A percentile compares a stretch with the other conserved stretches of the same genome.
Evolutionary conservation across 2,329 filamentous ascomycete genomes (phyloP).

Genomic region (Diaporthe helianthi): DNA sequence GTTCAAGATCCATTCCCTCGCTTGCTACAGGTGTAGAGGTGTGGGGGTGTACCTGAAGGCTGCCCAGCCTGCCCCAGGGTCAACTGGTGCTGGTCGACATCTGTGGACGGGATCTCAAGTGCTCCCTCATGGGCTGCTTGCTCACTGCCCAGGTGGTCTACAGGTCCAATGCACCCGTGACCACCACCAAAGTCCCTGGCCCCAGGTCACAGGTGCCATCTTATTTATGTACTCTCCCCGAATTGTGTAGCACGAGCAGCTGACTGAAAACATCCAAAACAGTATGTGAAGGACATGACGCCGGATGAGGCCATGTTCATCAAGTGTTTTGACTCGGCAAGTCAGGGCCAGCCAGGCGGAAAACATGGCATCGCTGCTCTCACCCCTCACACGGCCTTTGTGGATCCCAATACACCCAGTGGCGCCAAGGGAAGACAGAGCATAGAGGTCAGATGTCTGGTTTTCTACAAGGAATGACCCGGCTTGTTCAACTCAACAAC

Average conservation of each 20-base stretch:
- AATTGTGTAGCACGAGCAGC: not conserved
- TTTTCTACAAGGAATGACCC: slow-evolving; percentile 60
- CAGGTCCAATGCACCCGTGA: too few relatives aligned
- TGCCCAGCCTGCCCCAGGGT: too few relatives aligned
- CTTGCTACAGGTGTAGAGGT: not conserved
- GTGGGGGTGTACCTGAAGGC: too few relatives aligned
- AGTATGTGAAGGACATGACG: slow-evolving; percentile 72
- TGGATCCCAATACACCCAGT: slow-evolving; percentile 59
- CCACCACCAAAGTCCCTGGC: too few relatives aligned
- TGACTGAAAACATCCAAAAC: not conserved
- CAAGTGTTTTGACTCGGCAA: slow-evolving; percentile 62
- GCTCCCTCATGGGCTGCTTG: too few relatives aligned
- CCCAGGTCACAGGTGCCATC: too few relatives aligned
- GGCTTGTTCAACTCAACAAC: not conserved
- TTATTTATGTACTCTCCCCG: too few relatives aligned
- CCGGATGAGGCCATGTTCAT: slow-evolving; percentile 56
- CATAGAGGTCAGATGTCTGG: slow-evolving; percentile 69
- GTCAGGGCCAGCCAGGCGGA: slow-evolving; percentile 45
- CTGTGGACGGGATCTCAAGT: too few relatives aligned
- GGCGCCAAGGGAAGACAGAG: slow-evolving; percentile 60
- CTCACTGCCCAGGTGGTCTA: too few relatives aligned
- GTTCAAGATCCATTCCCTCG: too few relatives aligned
- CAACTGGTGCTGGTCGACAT: too few relatives aligned
- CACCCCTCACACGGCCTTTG: slow-evolving; percentile 62
- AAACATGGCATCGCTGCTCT: slow-evolving; percentile 52